Evolutionary conservation across 257 asterid genomes (phyloP).

Genomic region (Przewalskia tangutica): DNA sequence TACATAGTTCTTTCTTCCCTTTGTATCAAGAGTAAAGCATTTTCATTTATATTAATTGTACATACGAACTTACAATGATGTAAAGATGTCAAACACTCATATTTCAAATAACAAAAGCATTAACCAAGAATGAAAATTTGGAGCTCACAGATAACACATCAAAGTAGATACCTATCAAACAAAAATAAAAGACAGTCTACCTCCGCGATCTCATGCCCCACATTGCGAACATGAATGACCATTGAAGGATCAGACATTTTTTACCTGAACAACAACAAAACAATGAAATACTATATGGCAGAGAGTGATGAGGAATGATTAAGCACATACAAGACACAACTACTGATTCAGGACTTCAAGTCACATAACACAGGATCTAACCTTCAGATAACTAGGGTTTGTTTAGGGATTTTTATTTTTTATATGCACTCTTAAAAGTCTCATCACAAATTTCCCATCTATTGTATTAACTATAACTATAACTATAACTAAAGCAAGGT

Average conservation of each 20-base stretch:
- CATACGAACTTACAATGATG: neutral
- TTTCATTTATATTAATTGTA: neutral
- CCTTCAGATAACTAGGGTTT: too few relatives aligned
- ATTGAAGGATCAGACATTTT: conserved; percentile 86
- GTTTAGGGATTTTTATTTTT: too few relatives aligned
- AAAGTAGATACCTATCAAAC: neutral
- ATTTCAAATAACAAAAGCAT: neutral
- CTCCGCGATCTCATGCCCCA: conserved; percentile 97
- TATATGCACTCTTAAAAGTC: too few relatives aligned
- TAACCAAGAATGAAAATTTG: neutral
- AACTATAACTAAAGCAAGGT: too few relatives aligned
- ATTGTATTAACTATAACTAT: too few relatives aligned
- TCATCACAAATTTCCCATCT: too few relatives aligned
- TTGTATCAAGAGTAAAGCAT: neutral
- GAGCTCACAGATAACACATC: neutral
- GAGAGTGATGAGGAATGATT: neutral
- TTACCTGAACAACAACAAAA: conserved; percentile 28
- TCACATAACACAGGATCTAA: neutral
- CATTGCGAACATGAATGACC: conserved; percentile 93
- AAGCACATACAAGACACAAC: neutral
- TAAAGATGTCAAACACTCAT: neutral
- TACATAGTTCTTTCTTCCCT: neutral
- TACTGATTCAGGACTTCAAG: neutral
- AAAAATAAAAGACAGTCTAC: conserved; percentile 20
- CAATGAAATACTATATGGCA: neutral